A percentile compares a stretch with the other conserved stretches of the same genome.
These are phyloP conservation scores for Endocarpon pusillum DNA, from an alignment of 495 filamentous ascomycete genomes.

Conservation along the genomic window DNA sequence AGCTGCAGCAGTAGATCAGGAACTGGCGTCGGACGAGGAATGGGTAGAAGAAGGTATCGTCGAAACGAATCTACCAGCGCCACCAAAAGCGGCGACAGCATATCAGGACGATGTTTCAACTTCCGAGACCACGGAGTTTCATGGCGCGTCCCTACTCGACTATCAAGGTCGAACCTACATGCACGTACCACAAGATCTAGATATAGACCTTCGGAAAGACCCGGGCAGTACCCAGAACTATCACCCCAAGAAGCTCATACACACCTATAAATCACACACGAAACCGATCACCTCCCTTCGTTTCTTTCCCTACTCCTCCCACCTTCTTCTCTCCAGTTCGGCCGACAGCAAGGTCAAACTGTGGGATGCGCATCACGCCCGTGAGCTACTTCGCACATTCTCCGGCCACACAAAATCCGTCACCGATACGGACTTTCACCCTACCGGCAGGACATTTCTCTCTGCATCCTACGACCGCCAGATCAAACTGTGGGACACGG, in stretches of 20 bases:
- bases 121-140: conserved; percentile 73
- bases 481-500: conserved; percentile 97
- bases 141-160: conserved; percentile 67
- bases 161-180: conserved; percentile 87
- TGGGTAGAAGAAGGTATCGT: conserved; percentile 45
- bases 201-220: conserved; percentile 74
- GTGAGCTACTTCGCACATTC: conserved; percentile 77
- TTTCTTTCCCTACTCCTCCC: conserved; percentile 74
- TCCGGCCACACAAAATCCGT: conserved; percentile 80
- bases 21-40: conserved; percentile 61
- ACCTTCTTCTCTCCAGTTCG: conserved; percentile 69
- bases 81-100: conserved; percentile 40
- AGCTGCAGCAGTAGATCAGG: conserved; percentile 32
- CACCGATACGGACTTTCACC: conserved; percentile 78
- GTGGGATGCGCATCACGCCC: conserved; percentile 82
- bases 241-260: conserved; percentile 80
- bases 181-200: conserved; percentile 93
- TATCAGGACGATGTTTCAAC: conserved; percentile 37
- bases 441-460: conserved; percentile 67
- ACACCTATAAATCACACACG: conserved; percentile 75
- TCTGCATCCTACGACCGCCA: conserved; percentile 84
- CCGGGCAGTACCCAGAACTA: conserved; percentile 66
- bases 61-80: conserved; percentile 28
- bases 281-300: conserved; percentile 74
- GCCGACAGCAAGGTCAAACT: conserved; percentile 86